A percentile compares a stretch with the other conserved stretches of the same genome.
Evolutionary conservation across 148 eudicot genomes (phyloP).

Genomic region (Rheum nobile): DNA sequence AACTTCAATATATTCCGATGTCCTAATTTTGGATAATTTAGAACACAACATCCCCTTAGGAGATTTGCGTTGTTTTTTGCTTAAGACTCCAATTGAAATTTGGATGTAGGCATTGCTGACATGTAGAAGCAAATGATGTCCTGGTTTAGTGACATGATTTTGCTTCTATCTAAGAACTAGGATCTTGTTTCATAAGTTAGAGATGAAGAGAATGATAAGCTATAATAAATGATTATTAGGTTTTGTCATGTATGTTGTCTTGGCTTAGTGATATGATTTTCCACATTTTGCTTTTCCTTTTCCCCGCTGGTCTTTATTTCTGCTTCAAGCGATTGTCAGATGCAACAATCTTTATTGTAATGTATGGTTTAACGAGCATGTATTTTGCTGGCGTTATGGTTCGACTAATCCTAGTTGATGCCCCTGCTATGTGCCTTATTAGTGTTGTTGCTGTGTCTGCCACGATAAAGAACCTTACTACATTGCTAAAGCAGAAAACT

Average conservation of each 20-base stretch:
- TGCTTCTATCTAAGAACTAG: not conserved
- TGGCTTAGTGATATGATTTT: too few relatives aligned
- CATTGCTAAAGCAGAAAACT: slow-evolving; percentile 50
- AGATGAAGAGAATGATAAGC: not conserved
- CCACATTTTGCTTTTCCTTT: slow-evolving; percentile 83
- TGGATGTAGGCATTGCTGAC: not conserved
- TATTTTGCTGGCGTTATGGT: slow-evolving; percentile 99
- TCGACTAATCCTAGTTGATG: slow-evolving; percentile 90
- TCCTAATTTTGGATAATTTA: not conserved
- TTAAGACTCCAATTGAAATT: not conserved
- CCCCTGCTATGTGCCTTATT: slow-evolving; percentile 94
- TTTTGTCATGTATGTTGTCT: slow-evolving; percentile 82
- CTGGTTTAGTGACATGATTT: not conserved
- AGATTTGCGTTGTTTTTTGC: not conserved
- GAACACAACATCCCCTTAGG: not conserved
- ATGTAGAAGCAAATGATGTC: not conserved
- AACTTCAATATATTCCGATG: not conserved
- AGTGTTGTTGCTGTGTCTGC: slow-evolving; percentile 98
- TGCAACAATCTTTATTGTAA: slow-evolving; percentile 89
- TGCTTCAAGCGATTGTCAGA: slow-evolving; percentile 95
- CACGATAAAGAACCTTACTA: slow-evolving; percentile 79
- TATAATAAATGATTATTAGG: not conserved
- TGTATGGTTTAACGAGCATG: slow-evolving; percentile 99
- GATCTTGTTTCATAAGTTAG: not conserved
- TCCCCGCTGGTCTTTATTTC: slow-evolving; percentile 95